Evolutionary conservation across 345 rosid genomes (phyloP), one percentile per base, ranked within the genome.

Genomic region (Cardamine resedifolia): DNA sequence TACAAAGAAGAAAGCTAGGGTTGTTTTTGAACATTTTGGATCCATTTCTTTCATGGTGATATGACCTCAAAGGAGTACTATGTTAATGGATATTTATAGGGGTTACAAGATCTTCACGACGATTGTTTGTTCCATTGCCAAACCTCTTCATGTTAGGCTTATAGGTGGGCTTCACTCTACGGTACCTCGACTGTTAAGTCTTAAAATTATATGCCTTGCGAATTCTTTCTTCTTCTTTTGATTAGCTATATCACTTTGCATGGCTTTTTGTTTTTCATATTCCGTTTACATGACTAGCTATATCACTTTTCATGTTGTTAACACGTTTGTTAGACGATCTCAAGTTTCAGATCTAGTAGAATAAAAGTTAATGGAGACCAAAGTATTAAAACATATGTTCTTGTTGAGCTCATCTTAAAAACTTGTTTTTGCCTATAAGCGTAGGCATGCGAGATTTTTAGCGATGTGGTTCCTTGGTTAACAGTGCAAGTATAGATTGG

Each of bases 101-200:
- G 6, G 3, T 71, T 61, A 5, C 20, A 28, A 51, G 58, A 51
- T 28, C 12, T 51, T 36, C 36, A 23, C 47, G 23, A 8, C 5
- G 58, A 45, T 33, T 49, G 27, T 18, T 71, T 26, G 14, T 52
- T 38, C 51, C 38, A 39, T 38, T 67, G 72, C 61, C 39, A 53
- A 67, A 39, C 69, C 51, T 71, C 31, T 18, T 38, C 51, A 71
- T 62, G 44, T 15, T 66, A 39, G 51, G 62, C 53, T 39, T 62
- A 10, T 6, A 50, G 68, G 14, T 51, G 10, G 51, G 69, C 34
- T 28, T 41, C 33, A 62, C 23, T 36, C 53, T 39, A 62, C 53
- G 38, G 4, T 24, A 48, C 45, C 31, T 24, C 7, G 44, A 51
- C 7, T 50, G 24, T 52, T 27, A 28, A 50, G 23, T 61, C 44